Evolutionary conservation across 176 grass and related monocot genomes (phyloP), one percentile per base, ranked within the genome.

Genomic region (Eragrostis curvula): DNA sequence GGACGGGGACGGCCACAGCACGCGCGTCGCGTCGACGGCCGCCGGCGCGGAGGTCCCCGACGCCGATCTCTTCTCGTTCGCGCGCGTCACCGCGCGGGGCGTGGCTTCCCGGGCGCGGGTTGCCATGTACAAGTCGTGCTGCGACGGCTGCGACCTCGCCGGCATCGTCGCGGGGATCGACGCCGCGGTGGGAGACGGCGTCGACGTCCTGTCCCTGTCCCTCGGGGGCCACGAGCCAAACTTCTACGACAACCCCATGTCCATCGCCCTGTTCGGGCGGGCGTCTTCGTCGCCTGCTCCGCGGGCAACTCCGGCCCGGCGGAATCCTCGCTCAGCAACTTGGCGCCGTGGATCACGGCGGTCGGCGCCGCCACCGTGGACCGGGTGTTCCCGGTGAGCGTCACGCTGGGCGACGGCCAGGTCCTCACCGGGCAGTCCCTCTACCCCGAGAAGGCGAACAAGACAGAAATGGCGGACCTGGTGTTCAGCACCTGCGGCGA

Each of bases 41-140:
- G 78, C 71, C 18, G 88, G 83, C 13, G 20, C 71, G 1, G 23
- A 25, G 1, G 55, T 78, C 20, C 43, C 41, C 8, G 23, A 18
- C 50, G 71, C 71, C 6, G 41, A 5, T 0, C 12, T 86, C 12
- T 66, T 86, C 48, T 8, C 3, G 4, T 82, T 82, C 14, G 73
- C 78, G 1, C 15, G 9, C 0, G 83, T 71, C 2, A 73, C 46
- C 1, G 71, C 83, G 18, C 24, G 65, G 8, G 88, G 88, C 45
- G 46, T 82, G 44, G 83, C 78, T 5, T 63, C 62, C 16, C 23
- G 28, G 28, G 88, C 88, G 9, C 9, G 49, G 12, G 3, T 90
- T 6, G 83, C 88, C 18, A 73, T 86, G 78, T 90, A 86, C 58
- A 90, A 86, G 66, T 77, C 79, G 6, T 86, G 87, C 61, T 0